phyloP scores from a whole-genome alignment of 768 basidiomycete genomes.

The Lactarius tabidus region DNA sequence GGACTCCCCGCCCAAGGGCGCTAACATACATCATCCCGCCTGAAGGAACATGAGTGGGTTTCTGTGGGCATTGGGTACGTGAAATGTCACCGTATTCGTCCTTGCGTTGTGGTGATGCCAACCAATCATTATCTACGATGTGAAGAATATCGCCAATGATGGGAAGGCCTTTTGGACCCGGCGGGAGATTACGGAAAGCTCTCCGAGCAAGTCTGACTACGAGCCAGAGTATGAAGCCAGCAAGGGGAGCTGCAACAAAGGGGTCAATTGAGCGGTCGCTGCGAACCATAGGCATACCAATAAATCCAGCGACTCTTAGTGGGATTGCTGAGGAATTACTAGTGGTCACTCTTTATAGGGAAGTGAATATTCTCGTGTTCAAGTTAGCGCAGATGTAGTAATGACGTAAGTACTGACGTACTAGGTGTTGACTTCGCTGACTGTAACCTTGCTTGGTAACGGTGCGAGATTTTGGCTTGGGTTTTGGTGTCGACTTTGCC shows the following conservation, averaged over 20 bases:
- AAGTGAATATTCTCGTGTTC: too few relatives aligned
- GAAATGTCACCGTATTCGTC: background rate
- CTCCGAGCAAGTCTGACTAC: background rate
- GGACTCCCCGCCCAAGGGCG: slow-evolving; percentile 31
- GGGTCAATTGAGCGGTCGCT: too few relatives aligned
- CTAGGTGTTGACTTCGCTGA: too few relatives aligned
- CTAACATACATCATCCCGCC: slow-evolving; percentile 32
- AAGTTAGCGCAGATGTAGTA: too few relatives aligned
- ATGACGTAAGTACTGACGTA: too few relatives aligned
- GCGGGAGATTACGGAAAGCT: background rate
- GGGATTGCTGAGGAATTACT: too few relatives aligned
- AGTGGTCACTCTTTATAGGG: too few relatives aligned
- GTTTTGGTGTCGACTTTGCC: too few relatives aligned
- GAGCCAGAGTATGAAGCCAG: background rate
- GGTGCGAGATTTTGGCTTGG: too few relatives aligned
- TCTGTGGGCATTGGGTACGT: background rate
- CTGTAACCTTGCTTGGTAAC: too few relatives aligned
- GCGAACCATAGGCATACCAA: too few relatives aligned
- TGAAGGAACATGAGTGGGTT: slow-evolving; percentile 4
- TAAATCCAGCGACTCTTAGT: too few relatives aligned
- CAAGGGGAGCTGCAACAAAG: background rate
- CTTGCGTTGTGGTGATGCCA: background rate
- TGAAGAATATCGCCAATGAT: background rate
- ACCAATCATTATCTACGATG: background rate
- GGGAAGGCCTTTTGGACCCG: background rate